These are phyloP conservation scores for Neurospora sp. DNA, from an alignment of 495 filamentous ascomycete species.

Conservation along the genomic window DNA sequence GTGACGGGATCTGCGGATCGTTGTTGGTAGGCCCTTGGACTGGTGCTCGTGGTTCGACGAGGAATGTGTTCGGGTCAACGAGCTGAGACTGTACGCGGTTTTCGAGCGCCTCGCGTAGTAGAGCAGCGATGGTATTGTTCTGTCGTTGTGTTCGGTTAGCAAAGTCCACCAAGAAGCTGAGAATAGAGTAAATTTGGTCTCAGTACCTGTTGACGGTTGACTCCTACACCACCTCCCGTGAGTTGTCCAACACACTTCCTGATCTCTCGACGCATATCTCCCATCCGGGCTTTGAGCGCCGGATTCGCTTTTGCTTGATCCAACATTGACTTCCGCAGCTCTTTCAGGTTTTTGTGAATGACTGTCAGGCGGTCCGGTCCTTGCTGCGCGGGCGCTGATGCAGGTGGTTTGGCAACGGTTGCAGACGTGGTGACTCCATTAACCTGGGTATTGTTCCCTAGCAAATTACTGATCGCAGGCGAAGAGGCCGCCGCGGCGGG, in stretches of 20 bases:
- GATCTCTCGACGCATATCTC: conserved; percentile 65
- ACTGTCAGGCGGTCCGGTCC: conserved; percentile 43
- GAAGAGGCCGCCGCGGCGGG: neutral
- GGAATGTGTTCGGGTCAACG: conserved; percentile 58
- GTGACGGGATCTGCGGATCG: conserved; percentile 46
- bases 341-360: conserved; percentile 66
- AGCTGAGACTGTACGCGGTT: conserved; percentile 40
- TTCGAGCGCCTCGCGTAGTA: conserved; percentile 35
- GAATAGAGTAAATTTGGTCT: neutral
- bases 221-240: conserved; percentile 45
- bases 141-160: conserved; percentile 3
- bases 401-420: neutral
- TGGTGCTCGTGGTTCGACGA: conserved; percentile 47
- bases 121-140: conserved; percentile 34
- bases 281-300: conserved; percentile 52
- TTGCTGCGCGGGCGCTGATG: neutral
- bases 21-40: conserved; percentile 43
- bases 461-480: neutral
- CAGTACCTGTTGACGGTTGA: conserved; percentile 50
- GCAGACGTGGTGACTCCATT: conserved; percentile 4
- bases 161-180: neutral
- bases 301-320: conserved; percentile 36
- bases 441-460: neutral
- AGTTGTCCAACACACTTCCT: conserved; percentile 66
- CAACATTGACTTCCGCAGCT: conserved; percentile 48